phyloP scores from a whole-genome alignment of 805 yeast species.

The Schwanniomyces pseudopolymorphus region DNA sequence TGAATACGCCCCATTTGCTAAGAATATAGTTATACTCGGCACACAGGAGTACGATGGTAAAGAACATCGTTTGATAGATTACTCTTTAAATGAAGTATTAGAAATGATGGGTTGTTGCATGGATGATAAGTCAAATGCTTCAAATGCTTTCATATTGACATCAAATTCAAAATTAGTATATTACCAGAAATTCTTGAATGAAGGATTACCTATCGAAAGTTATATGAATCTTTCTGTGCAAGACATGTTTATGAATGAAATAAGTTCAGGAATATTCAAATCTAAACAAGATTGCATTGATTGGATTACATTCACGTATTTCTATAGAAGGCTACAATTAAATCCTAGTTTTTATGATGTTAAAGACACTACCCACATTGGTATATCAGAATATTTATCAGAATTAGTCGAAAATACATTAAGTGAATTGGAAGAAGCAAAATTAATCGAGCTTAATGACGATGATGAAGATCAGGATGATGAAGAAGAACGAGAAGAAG shows the following conservation, averaged over 20 bases:
- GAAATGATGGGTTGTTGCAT: slow-evolving; percentile 63
- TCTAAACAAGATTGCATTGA: slow-evolving; percentile 85
- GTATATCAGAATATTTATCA: slow-evolving; percentile 78
- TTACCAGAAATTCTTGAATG: slow-evolving; percentile 67
- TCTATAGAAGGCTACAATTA: slow-evolving; percentile 73
- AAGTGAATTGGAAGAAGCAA: slow-evolving; percentile 58
- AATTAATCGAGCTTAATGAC: slow-evolving; percentile 59
- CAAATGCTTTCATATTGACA: slow-evolving; percentile 55
- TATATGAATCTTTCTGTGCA: slow-evolving; percentile 54
- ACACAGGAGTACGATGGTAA: slow-evolving; percentile 71
- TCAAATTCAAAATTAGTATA: slow-evolving; percentile 53
- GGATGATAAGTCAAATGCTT: slow-evolving; percentile 21
- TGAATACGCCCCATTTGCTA: slow-evolving; percentile 49
- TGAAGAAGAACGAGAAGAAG: slow-evolving; percentile 38
- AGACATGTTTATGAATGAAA: slow-evolving; percentile 72
- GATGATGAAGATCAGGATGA: too few relatives aligned
- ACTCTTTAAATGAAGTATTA: slow-evolving; percentile 58
- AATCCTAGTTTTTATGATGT: slow-evolving; percentile 93
- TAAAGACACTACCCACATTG: slow-evolving; percentile 57
- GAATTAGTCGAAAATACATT: slow-evolving; percentile 76
- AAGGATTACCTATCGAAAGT: slow-evolving; percentile 85
- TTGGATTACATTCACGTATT: slow-evolving; percentile 82
- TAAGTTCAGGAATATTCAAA: slow-evolving; percentile 61
- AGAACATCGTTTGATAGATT: slow-evolving; percentile 70
- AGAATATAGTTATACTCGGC: slow-evolving; percentile 61